Percentiles rank a stretch among this genome's conserved stretches.
These are phyloP conservation scores for Platismatia glauca DNA, from an alignment of 495 filamentous ascomycete genomes.

Conservation along the genomic window DNA sequence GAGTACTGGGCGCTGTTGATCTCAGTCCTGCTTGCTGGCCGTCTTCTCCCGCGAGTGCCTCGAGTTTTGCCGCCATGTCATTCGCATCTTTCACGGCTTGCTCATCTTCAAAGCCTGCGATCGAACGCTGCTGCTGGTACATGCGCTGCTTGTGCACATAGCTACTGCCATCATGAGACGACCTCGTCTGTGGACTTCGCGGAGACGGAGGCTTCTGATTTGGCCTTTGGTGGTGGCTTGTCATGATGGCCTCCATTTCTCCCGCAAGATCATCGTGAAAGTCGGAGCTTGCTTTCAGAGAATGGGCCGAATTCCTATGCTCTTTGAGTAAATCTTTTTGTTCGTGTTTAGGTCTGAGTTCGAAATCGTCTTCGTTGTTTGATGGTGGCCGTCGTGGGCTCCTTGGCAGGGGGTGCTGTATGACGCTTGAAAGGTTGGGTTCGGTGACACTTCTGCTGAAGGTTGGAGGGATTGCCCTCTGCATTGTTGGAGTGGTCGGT, in stretches of 20 bases:
- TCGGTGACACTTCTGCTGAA: conserved; percentile 7
- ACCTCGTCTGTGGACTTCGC: conserved; percentile 6
- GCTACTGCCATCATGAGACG: conserved; percentile 23
- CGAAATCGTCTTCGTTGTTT: neutral
- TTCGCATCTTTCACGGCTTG: conserved; percentile 18
- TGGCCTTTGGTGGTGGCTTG: conserved; percentile 8
- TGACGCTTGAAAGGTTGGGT: conserved; percentile 2
- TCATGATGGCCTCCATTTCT: conserved; percentile 8
- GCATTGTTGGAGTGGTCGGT: neutral
- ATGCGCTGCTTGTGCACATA: conserved; percentile 28
- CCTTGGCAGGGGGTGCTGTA: neutral
- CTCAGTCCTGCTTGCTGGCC: neutral
- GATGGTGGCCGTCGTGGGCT: conserved; percentile 8
- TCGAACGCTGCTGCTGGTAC: conserved; percentile 26
- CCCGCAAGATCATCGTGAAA: neutral
- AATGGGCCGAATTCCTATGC: neutral
- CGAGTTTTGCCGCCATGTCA: conserved; percentile 6
- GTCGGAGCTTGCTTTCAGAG: neutral
- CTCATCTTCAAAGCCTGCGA: conserved; percentile 26
- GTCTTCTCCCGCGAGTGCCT: neutral
- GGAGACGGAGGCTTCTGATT: conserved; percentile 8
- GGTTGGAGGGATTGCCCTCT: neutral
- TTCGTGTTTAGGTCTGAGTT: neutral
- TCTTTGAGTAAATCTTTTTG: neutral
- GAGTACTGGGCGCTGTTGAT: neutral